Base-by-base conservation (phyloP, 805 yeast species). In the Pichia nanzhaoensis region DNA sequence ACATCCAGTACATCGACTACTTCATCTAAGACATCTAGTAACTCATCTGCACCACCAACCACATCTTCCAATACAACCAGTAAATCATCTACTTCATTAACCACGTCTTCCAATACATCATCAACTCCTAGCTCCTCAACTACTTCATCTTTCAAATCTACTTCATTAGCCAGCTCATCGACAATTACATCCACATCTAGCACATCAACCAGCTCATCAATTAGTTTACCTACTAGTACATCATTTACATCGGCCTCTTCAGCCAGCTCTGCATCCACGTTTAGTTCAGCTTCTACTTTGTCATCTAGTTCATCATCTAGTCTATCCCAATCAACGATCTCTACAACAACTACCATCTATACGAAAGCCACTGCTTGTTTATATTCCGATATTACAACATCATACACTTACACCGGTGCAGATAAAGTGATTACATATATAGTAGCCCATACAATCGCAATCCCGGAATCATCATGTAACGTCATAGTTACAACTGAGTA, bases 321-420 rank as follows among this genome's bases (percentile, higher is more conserved):
- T 7, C 12, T 12, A 24, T 24, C 30, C 7, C 12, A 7, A 30
- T 9, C 33, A 30, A 30, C 33, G 12, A 13, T 30, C 6, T 30
- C 30, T 5, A n/a, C 13, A 6, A 42, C 44, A 13, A 13, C 33
- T 2, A 33, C 21, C 3, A 13, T 41, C 5, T 30, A 30, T 13
- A 13, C 33, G 5, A 21, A 36, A 14, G 44, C 44, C 2, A 22
- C 44, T 22, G 44, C 33, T 41, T 41, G 44, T 41, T 17, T 33
- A 13, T 24, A 18, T 10, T 5, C 28, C 7, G 20, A 14, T 17
- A 19, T 14, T 5, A 41, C 44, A 7, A 8, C 38, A n/a, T 32
- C 27, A 21, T 19, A 21, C 4, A 18, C 16, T 1, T 14, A n/a
- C 1, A 39, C 36, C 1, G 28, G 18, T 14, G 24, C 8, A 18